phyloP scores from a whole-genome alignment of 306 rosid genomes.

The Vigna hirtella region DNA sequence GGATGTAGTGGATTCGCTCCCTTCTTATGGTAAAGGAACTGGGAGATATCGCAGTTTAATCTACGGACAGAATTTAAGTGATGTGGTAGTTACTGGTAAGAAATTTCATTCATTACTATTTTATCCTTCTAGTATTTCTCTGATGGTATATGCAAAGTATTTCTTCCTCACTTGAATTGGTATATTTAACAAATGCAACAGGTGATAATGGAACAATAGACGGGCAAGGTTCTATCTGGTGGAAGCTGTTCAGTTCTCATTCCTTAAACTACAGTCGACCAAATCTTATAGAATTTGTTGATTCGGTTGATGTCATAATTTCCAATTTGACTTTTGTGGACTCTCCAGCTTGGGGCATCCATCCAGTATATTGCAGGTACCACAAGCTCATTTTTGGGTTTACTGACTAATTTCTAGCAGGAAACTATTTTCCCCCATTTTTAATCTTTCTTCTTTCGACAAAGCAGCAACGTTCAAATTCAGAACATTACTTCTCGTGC shows the following conservation, averaged over 20 bases:
- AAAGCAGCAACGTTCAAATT: slow-evolving; percentile 58
- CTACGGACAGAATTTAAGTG: slow-evolving; percentile 54
- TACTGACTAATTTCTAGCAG: background rate
- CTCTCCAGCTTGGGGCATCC: slow-evolving; percentile 71
- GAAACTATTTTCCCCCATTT: background rate
- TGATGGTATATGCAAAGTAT: slow-evolving; percentile 2
- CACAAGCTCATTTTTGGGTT: background rate
- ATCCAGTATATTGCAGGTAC: slow-evolving; percentile 77
- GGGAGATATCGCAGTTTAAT: slow-evolving; percentile 63
- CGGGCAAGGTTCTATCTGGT: slow-evolving; percentile 73
- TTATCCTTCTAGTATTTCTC: slow-evolving; percentile 2
- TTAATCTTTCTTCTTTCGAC: slow-evolving; percentile 6
- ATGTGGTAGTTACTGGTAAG: slow-evolving; percentile 64
- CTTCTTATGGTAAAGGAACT: slow-evolving; percentile 63
- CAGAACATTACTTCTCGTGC: slow-evolving; percentile 54
- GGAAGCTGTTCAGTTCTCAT: slow-evolving; percentile 56
- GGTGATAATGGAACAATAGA: slow-evolving; percentile 76
- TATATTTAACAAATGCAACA: slow-evolving; percentile 33
- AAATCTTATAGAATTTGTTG: slow-evolving; percentile 62
- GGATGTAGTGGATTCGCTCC: slow-evolving; percentile 50
- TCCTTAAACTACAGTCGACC: slow-evolving; percentile 66
- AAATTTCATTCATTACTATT: background rate
- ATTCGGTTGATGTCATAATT: slow-evolving; percentile 52
- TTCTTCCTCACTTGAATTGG: slow-evolving; percentile 3
- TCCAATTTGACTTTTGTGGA: slow-evolving; percentile 66